A percentile compares a stretch with the other conserved stretches of the same genome.
These are phyloP conservation scores for Kodamaea sp. DNA, from an alignment of 1,139 yeast species.

Conservation along the genomic window DNA sequence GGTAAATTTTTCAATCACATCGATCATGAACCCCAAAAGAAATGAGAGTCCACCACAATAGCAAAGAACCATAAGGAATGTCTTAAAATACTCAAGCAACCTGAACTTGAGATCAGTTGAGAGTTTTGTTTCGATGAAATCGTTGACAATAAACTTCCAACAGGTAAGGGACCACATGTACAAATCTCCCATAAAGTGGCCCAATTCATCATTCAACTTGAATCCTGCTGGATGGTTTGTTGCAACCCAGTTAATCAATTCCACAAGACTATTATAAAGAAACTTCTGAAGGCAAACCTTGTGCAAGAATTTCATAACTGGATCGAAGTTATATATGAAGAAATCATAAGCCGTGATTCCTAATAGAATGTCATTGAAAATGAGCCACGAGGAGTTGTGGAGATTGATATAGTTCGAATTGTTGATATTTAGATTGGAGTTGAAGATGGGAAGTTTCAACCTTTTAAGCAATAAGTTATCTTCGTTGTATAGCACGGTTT, in stretches of 20 bases:
- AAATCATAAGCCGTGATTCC: constrained; percentile 64
- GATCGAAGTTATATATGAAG: constrained; percentile 45
- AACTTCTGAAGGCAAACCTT: constrained; percentile 34
- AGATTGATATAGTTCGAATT: constrained; percentile 82
- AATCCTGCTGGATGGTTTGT: constrained; percentile 88
- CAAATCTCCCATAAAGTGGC: constrained; percentile 82
- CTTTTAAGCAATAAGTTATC: constrained; percentile 22
- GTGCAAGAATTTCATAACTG: constrained; percentile 37
- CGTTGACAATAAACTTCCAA: constrained; percentile 46
- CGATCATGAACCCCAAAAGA: constrained; percentile 65
- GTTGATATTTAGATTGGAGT: constrained; percentile 42
- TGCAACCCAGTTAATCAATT: constrained; percentile 72
- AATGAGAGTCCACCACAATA: constrained; percentile 69
- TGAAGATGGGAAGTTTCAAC: constrained; percentile 39
- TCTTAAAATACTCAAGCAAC: constrained; percentile 1
- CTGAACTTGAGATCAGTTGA: constrained; percentile 2
- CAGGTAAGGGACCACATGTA: constrained; percentile 81
- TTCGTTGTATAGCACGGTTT: constrained; percentile 28
- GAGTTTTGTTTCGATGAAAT: constrained; percentile 13
- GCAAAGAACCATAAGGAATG: constrained; percentile 25
- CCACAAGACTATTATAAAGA: constrained; percentile 37
- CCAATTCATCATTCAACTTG: constrained; percentile 84
- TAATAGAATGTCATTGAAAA: constrained; percentile 74
- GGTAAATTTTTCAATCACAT: constrained; percentile 61
- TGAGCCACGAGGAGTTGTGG: constrained; percentile 87